Evolutionary conservation across 2,329 filamentous ascomycete species (phyloP), one percentile per base, ranked within the genome.

Genomic region (Anisogramma anomala): DNA sequence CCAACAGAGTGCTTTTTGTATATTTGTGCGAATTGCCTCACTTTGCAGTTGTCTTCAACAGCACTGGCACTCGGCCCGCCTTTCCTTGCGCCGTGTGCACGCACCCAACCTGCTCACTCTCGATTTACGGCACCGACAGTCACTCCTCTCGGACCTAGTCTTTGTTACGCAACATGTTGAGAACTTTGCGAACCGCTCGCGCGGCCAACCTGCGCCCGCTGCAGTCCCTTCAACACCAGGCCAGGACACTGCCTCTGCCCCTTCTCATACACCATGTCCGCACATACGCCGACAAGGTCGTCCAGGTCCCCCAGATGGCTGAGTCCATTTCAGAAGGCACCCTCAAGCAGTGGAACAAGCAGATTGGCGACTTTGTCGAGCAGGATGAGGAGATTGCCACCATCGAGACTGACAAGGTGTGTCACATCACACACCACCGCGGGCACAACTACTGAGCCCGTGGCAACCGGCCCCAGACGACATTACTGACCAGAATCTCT

Each of bases 281-380:
- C 51, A 70, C 55, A 50, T 80, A 80, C 57, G 88, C 88, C 60
- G 86, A 94, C 58, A 81, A 77, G 52, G 67, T 89, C 49, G 79
- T 98, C 62, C 89, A 96, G 67, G 91, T 96, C 52, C 91, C 91
- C 25, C 77, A 91, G 60, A 96, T 98, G 91, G 91, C 91, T 49
- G 91, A 98, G 65, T 96, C 91, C 36, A 96, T 98, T 62, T 93
- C 86, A 33, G 91, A 98, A 65, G 91, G 91, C 47, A 98, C 91
- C 17, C 63, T 98, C 57, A 95, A 94, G 68, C 87, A 94, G 59
- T 96, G 88, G 71, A 82, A 77, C 56, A 96, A 96, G 62, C 62
- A 89, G 66, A 70, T 95, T 53, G 91, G 91, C 56, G 91, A 98
- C 61, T 88, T 79, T 54, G 88, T 98, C 39, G 87, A 94, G 68